Evolutionary conservation across 306 rosid species (phyloP).

Genomic region (Fragaria nilgerrensis): DNA sequence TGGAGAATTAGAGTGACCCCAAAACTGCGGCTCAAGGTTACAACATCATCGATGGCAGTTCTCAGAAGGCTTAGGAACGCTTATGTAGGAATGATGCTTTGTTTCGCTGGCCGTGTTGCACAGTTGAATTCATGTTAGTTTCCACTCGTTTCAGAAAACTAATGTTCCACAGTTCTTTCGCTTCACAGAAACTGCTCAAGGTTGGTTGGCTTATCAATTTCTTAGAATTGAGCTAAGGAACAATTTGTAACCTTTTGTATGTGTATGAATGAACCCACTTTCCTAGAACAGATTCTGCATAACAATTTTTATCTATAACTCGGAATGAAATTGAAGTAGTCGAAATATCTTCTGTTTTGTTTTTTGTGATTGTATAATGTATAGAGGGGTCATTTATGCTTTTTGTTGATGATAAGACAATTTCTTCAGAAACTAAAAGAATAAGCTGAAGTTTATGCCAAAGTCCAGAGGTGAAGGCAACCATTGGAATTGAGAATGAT

Average conservation of each 20-base stretch:
- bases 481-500: background rate
- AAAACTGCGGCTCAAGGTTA: slow-evolving; percentile 33
- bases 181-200: background rate
- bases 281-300: background rate
- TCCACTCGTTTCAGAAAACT: slow-evolving; percentile 29
- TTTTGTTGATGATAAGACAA: background rate
- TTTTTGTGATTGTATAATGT: background rate
- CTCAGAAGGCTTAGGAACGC: slow-evolving; percentile 49
- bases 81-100: slow-evolving; percentile 51
- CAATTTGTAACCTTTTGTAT: background rate
- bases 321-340: background rate
- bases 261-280: background rate
- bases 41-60: slow-evolving; percentile 22
- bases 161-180: slow-evolving; percentile 24
- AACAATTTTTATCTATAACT: background rate
- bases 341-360: background rate
- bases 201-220: slow-evolving; percentile 11
- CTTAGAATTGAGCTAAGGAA: background rate
- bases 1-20: slow-evolving; percentile 20
- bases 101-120: slow-evolving; percentile 46
- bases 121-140: slow-evolving; percentile 38
- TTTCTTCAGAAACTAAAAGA: background rate
- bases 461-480: background rate
- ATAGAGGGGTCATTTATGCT: background rate
- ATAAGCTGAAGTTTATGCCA: background rate